phyloP scores from a whole-genome alignment of 179 eudicot genomes.

The Amaranthus tricolor region DNA sequence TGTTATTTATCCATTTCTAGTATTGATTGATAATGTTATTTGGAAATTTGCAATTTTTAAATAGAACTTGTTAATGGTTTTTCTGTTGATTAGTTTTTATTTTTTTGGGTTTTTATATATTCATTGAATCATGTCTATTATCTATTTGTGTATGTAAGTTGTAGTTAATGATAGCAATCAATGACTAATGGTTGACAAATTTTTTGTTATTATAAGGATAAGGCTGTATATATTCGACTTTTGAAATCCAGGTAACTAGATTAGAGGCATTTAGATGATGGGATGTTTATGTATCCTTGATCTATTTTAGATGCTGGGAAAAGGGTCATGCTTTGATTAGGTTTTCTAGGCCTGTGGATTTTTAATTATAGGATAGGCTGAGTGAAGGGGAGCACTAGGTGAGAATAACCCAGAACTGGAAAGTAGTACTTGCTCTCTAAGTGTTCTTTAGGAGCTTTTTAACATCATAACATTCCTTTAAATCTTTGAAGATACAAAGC shows the following conservation, averaged over 20 bases:
- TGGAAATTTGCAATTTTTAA: neutral
- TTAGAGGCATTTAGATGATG: too few species aligned
- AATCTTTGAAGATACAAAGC: too few species aligned
- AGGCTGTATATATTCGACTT: neutral
- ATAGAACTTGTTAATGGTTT: neutral
- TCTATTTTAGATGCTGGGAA: neutral
- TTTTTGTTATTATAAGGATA: neutral
- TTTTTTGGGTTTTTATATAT: too few species aligned
- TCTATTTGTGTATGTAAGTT: neutral
- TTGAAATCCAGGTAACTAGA: too few species aligned
- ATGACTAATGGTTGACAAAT: neutral
- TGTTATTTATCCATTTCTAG: neutral
- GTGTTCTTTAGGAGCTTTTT: too few species aligned
- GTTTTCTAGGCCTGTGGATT: neutral
- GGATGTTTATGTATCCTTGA: neutral
- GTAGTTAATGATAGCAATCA: neutral
- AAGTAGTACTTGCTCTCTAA: too few species aligned
- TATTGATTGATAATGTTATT: neutral
- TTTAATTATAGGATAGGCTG: too few species aligned
- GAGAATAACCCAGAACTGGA: too few species aligned
- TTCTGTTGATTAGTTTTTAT: neutral
- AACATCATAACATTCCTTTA: too few species aligned
- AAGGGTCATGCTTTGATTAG: conserved; percentile 5
- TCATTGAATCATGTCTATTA: neutral
- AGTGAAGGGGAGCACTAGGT: too few species aligned